These are phyloP conservation scores for Fusarium haematococcum DNA, from an alignment of 2,329 filamentous ascomycete species.

Conservation along the genomic window DNA sequence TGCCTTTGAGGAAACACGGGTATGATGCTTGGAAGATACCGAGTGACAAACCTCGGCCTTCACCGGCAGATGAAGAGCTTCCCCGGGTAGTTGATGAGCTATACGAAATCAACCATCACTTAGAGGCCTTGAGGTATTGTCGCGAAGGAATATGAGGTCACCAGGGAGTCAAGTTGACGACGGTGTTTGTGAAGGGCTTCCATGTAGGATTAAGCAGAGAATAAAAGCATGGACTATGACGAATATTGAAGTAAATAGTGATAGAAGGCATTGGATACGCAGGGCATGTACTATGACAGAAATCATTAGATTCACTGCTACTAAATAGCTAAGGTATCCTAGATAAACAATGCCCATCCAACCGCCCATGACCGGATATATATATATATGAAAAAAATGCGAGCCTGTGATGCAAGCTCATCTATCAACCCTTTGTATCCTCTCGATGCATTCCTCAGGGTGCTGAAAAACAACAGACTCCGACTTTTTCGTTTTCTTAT, in stretches of 20 bases:
- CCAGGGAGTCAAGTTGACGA: background rate
- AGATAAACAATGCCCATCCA: constrained; percentile 17
- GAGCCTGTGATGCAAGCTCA: constrained; percentile 12
- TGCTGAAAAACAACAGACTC: constrained; percentile 33
- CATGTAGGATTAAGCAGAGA: background rate
- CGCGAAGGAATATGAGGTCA: background rate
- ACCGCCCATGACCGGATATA: constrained; percentile 1
- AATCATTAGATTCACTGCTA: constrained; percentile 28
- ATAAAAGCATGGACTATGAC: background rate
- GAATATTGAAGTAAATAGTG: background rate
- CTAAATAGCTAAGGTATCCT: constrained; percentile 20
- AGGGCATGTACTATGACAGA: background rate
- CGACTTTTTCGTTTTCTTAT: constrained; percentile 5
- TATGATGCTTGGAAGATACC: background rate
- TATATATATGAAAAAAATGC: constrained; percentile 7
- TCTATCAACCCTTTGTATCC: constrained; percentile 25
- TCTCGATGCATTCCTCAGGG: constrained; percentile 27
- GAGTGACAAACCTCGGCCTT: background rate
- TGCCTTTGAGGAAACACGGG: background rate
- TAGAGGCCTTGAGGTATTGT: too few species aligned
- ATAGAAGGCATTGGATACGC: background rate
- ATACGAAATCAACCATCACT: background rate
- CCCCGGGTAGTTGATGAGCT: background rate
- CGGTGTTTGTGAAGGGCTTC: background rate
- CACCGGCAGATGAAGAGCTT: background rate